A percentile compares a stretch with the other conserved stretches of the same genome.
Evolutionary conservation across 345 rosid species (phyloP).

Genomic region (Populus pruinosa): DNA sequence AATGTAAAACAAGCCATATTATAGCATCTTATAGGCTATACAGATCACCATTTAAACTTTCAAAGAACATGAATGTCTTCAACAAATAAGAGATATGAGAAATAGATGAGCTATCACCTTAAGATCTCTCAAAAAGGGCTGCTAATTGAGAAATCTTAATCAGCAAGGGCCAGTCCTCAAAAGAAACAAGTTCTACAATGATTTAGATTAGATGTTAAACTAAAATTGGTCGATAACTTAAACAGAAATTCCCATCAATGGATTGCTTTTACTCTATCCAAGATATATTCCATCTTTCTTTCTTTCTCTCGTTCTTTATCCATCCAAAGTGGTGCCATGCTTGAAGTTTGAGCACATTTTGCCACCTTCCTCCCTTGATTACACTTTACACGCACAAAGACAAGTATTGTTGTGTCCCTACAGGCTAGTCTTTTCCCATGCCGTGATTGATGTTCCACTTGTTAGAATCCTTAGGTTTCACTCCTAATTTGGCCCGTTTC

Average conservation of each 20-base stretch:
- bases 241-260: not conserved
- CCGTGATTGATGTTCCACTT: conserved; percentile 28
- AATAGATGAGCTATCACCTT: no score
- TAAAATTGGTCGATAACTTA: not conserved
- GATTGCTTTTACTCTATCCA: not conserved
- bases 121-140: no score
- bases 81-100: no score
- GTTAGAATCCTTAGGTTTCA: not conserved
- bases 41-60: no score
- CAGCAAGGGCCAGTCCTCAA: no score
- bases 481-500: conserved; percentile 3
- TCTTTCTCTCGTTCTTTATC: not conserved
- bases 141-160: no score
- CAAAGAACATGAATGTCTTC: no score
- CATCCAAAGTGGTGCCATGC: not conserved
- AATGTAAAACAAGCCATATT: no score
- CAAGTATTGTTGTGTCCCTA: not conserved
- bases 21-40: no score
- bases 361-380: not conserved
- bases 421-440: conserved; percentile 8
- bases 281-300: not conserved
- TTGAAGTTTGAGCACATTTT: not conserved
- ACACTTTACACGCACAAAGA: not conserved
- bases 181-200: not conserved
- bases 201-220: not conserved